Evolutionary conservation across 1,139 yeast species (phyloP), one percentile per base, ranked within the genome.

Genomic region (Candida anutae): DNA sequence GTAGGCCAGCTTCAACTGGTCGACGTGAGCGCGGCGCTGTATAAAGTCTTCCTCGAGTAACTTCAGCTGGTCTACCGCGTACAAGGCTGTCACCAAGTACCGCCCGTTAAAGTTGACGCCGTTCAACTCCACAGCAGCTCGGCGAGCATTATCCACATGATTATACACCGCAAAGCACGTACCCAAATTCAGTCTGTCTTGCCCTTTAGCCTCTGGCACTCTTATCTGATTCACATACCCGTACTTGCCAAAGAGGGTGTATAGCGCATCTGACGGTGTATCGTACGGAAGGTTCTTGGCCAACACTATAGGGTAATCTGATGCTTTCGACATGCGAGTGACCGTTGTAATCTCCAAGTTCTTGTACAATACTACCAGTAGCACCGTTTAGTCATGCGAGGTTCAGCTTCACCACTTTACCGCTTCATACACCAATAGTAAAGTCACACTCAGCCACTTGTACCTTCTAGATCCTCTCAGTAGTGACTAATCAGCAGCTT

Each of bases 101-200:
- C 84, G 44, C 6, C 77, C 77, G 30, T 70, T 66, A 38, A 70
- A 71, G 42, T 76, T 76, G 39, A 69, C 69, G 1, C 85, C 85
- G 28, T 73, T 71, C 29, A 76, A 49, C 35, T 71, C 75, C 14
- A 58, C 67, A 16, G 66, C 56, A 2, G 82, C 82, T 15, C 51
- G 50, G 14, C 51, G 48, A 5, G 83, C 80, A 37, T 63, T 64
- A 18, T 51, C 49, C 15, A 67, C 35, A 29, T 68, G 67, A 32
- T 64, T 69, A 45, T 68, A 77, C 4, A 77, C 65, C n/a, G 76
- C 67, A 30, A 67, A 62, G 13, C 79, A 77, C 4, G 77, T 69
- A 4, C 83, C 83, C 30, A 35, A 21, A 14, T 26, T 34, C 25
- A 29, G 2, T n/a, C n/a, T n/a, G n/a, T n/a, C n/a, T 17, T 17